Conservation (phyloP, 106 monocot genomes). For the Allium sativum region DNA sequence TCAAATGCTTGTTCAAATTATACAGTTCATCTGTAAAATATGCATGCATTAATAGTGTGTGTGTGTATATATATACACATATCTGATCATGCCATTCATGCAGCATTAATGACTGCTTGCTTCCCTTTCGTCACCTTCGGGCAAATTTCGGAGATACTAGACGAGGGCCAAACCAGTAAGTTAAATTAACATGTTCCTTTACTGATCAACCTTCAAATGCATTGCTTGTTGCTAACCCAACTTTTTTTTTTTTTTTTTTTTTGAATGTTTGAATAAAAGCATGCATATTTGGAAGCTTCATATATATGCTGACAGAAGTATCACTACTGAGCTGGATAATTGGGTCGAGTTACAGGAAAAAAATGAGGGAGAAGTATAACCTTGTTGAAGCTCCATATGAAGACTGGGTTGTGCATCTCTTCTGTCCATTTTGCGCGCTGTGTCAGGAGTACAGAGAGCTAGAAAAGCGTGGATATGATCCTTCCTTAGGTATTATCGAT, state of each 20-base stretch:
- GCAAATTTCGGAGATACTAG: constrained; percentile 55
- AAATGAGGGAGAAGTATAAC: constrained; percentile 37
- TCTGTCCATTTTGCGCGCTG: constrained; percentile 48
- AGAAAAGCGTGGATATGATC: constrained; percentile 42
- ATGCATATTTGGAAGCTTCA: constrained; percentile 29
- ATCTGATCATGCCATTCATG: not conserved
- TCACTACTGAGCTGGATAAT: constrained; percentile 27
- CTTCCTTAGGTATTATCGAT: constrained; percentile 41
- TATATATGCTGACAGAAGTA: constrained; percentile 40
- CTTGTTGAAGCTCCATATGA: constrained; percentile 46
- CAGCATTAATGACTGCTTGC: constrained; percentile 44
- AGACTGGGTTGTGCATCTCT: constrained; percentile 48
- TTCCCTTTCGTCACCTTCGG: constrained; percentile 62
- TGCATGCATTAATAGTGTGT: no score
- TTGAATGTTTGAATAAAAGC: constrained; percentile 7
- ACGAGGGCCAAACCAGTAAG: constrained; percentile 44
- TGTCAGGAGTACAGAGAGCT: constrained; percentile 73
- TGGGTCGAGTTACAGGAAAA: constrained; percentile 34
- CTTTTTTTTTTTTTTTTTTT: not conserved
- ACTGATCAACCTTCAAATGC: not conserved
- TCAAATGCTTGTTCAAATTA: not conserved
- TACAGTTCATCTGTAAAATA: not conserved
- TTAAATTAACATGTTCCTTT: not conserved
- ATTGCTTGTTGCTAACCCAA: not conserved
- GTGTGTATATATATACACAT: no score